Conservation (phyloP, 441 rosid species). For the Hura crepitans region DNA sequence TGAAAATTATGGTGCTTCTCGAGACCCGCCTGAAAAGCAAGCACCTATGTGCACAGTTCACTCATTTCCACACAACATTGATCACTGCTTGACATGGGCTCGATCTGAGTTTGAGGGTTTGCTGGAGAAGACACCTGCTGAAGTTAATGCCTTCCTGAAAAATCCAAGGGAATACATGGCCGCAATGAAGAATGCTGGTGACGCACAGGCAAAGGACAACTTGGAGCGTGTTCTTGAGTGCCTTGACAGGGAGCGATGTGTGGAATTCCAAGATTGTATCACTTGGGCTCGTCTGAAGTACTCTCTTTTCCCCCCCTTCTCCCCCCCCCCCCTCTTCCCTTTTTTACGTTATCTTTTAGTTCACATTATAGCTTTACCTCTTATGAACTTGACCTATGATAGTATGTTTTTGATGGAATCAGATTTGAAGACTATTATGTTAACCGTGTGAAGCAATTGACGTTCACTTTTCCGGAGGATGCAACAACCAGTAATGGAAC, state of each 20-base stretch:
- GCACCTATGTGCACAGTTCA: slow-evolving; percentile 97
- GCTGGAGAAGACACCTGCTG: slow-evolving; percentile 85
- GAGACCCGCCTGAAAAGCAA: slow-evolving; percentile 95
- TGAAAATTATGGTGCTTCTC: slow-evolving; percentile 90
- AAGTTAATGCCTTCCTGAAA: slow-evolving; percentile 76
- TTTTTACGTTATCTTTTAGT: too few relatives aligned
- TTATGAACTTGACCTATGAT: slow-evolving; percentile 7
- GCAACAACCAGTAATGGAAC: slow-evolving; percentile 79
- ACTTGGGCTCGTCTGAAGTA: slow-evolving; percentile 88
- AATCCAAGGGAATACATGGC: slow-evolving; percentile 64
- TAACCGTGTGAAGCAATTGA: slow-evolving; percentile 83
- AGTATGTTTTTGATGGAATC: slow-evolving; percentile 18
- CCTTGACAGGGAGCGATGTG: slow-evolving; percentile 74
- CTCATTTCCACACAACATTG: slow-evolving; percentile 93
- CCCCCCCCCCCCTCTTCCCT: neutral
- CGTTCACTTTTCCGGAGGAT: slow-evolving; percentile 86
- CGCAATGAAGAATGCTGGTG: slow-evolving; percentile 76
- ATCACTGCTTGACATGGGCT: slow-evolving; percentile 94
- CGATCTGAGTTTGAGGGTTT: slow-evolving; percentile 94
- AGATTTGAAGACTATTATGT: slow-evolving; percentile 90
- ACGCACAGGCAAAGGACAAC: slow-evolving; percentile 87
- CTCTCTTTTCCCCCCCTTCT: neutral
- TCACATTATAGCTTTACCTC: neutral
- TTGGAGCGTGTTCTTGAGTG: slow-evolving; percentile 82
- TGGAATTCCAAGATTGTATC: slow-evolving; percentile 70